These are phyloP conservation scores for Tetrastigma voinierianum DNA, from an alignment of 164 flowering plant genomes.

Conservation along the genomic window DNA sequence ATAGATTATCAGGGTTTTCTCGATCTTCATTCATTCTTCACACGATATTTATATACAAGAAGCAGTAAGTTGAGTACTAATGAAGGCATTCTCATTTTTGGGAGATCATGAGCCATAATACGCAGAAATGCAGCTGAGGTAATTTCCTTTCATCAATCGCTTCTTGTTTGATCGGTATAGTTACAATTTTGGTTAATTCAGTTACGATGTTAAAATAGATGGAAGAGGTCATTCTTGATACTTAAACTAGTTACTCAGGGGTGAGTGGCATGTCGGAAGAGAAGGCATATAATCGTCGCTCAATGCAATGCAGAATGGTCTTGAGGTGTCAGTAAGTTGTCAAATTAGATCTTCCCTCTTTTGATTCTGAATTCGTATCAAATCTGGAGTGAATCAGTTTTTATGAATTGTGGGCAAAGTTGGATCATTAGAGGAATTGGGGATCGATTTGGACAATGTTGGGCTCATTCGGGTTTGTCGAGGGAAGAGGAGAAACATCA, in stretches of 20 bases:
- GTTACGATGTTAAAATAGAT: constrained; percentile 6
- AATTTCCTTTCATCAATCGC: neutral
- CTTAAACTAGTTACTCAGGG: too few relatives aligned
- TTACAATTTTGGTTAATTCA: neutral
- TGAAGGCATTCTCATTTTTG: constrained; percentile 16
- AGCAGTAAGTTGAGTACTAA: too few relatives aligned
- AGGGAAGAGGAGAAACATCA: constrained; percentile 62
- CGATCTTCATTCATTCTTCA: neutral
- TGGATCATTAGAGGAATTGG: constrained; percentile 89
- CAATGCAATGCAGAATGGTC: constrained; percentile 75
- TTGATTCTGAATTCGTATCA: neutral
- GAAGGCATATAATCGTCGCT: constrained; percentile 88
- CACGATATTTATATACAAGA: too few relatives aligned
- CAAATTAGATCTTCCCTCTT: neutral
- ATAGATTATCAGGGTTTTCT: constrained; percentile 70
- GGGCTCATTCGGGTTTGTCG: constrained; percentile 77
- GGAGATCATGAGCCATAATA: constrained; percentile 81
- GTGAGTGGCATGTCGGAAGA: constrained; percentile 98
- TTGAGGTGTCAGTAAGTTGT: constrained; percentile 77
- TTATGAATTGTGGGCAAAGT: constrained; percentile 36
- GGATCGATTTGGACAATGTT: constrained; percentile 89
- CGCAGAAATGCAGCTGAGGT: constrained; percentile 96
- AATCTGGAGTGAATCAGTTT: constrained; percentile 2
- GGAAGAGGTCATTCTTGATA: constrained; percentile 50
- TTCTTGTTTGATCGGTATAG: neutral